Evolutionary conservation across 495 filamentous ascomycete species (phyloP).

Genomic region (Penicillium paradoxum): DNA sequence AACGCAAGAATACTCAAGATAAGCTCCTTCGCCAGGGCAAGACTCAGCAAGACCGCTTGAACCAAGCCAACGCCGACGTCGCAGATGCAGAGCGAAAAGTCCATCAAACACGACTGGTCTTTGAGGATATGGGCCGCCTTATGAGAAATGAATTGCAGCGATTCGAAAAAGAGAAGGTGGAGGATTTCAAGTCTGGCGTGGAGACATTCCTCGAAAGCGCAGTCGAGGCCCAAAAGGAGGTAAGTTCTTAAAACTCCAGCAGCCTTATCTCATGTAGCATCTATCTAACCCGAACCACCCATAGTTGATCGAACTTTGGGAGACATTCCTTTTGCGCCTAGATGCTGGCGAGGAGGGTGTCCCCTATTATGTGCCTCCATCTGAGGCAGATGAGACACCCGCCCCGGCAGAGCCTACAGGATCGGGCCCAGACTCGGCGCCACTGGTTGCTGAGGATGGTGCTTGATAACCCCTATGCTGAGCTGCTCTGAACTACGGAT

Average conservation of each 20-base stretch:
- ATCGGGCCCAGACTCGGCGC: slow-evolving; percentile 26
- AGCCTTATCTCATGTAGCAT: neutral
- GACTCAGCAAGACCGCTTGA: slow-evolving; percentile 90
- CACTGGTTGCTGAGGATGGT: slow-evolving; percentile 13
- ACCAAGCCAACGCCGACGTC: slow-evolving; percentile 86
- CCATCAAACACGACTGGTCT: slow-evolving; percentile 83
- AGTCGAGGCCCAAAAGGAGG: slow-evolving; percentile 98
- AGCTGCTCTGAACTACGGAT: neutral
- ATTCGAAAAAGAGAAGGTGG: slow-evolving; percentile 96
- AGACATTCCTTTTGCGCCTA: slow-evolving; percentile 92
- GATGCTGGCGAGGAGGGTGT: slow-evolving; percentile 88
- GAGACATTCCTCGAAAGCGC: slow-evolving; percentile 96
- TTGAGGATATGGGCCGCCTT: slow-evolving; percentile 95
- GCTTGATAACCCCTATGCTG: neutral
- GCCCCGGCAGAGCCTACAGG: slow-evolving; percentile 18
- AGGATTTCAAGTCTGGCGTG: slow-evolving; percentile 97
- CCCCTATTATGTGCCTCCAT: slow-evolving; percentile 65
- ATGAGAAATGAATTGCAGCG: slow-evolving; percentile 88
- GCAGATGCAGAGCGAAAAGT: slow-evolving; percentile 87
- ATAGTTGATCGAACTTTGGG: slow-evolving; percentile 97
- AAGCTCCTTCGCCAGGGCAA: slow-evolving; percentile 90
- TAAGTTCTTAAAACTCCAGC: slow-evolving; percentile 33
- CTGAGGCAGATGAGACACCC: slow-evolving; percentile 14
- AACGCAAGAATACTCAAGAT: slow-evolving; percentile 79
- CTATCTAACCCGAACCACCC: slow-evolving; percentile 17